Base-by-base conservation (phyloP, 306 rosid genomes). In the Trifolium pratense region DNA sequence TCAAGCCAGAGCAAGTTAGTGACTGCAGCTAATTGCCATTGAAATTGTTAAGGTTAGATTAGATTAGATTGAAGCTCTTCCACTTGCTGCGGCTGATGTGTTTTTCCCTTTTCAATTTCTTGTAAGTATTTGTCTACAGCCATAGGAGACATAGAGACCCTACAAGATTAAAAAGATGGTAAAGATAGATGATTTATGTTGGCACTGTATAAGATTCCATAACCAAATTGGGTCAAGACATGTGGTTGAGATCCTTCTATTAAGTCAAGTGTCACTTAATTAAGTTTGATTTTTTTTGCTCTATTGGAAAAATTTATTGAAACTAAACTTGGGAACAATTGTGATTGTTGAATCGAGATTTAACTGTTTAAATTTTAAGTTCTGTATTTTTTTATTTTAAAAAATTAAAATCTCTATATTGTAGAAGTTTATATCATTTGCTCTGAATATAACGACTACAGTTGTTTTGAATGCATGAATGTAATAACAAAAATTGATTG, bases 61-160 rank as follows among this genome's bases (percentile, higher is more conserved):
- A n/a, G n/a, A n/a, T n/a, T 52, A 73, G 68, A 56, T 67, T 62
- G 80, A 82, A 48, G 16, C 14, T 18, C 70, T 59, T 42, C 78
- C 81, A 66, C 65, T 79, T 60, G 79, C 70, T 61, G 71, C 61
- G 79, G 82, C 31, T 83, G 31, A 75, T 79, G 74, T 52, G 65
- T 66, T 83, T 65, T 75, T 67, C 56, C 62, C 66, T 76, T 72
- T 76, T 80, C 75, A 76, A 80, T 70, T 48, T 72, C 36, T 73
- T 16, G 61, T 73, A 73, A 23, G 31, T 64, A 61, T 23, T 21
- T 82, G 82, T 45, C 26, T 29, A 29, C n/a, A 37, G 64, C 69
- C 1, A 66, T 68, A 75, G 48, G 81, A 42, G 66, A 84, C 83
- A 78, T 0, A 7, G 31, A 52, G 29, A 66, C 79, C 85, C 88